phyloP scores from a whole-genome alignment of 2,329 filamentous ascomycete species.

The Alternaria atra region DNA sequence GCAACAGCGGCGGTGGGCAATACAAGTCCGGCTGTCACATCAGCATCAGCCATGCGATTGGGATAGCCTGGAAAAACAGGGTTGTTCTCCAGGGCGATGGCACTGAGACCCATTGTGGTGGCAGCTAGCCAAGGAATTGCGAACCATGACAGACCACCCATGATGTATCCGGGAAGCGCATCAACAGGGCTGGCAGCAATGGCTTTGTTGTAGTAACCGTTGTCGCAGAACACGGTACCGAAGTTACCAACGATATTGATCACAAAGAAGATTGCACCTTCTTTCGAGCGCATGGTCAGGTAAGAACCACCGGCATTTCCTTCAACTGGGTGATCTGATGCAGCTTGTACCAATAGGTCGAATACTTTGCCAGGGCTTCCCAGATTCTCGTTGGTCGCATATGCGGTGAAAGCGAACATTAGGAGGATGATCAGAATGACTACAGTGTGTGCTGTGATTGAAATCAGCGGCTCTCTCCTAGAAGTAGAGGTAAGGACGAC shows the following conservation, averaged over 20 bases:
- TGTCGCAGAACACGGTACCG: slow-evolving; percentile 84
- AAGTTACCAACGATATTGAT: slow-evolving; percentile 91
- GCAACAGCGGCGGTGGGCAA: slow-evolving; percentile 86
- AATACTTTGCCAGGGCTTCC: slow-evolving; percentile 82
- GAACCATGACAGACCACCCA: slow-evolving; percentile 89
- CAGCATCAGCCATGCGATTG: slow-evolving; percentile 73
- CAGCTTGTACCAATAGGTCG: slow-evolving; percentile 76
- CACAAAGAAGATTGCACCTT: slow-evolving; percentile 88
- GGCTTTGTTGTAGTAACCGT: slow-evolving; percentile 90
- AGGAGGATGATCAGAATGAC: slow-evolving; percentile 85
- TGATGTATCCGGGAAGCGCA: slow-evolving; percentile 86
- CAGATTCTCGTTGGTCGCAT: slow-evolving; percentile 74
- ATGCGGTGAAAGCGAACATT: slow-evolving; percentile 82
- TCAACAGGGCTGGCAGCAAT: slow-evolving; percentile 87
- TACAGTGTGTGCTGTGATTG: slow-evolving; percentile 73
- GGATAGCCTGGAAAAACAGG: slow-evolving; percentile 77
- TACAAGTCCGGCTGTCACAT: slow-evolving; percentile 84
- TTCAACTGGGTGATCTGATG: slow-evolving; percentile 74
- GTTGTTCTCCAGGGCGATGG: slow-evolving; percentile 79
- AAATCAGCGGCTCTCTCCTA: background rate
- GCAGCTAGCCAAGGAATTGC: slow-evolving; percentile 91
- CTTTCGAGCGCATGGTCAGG: slow-evolving; percentile 81
- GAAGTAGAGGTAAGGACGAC: background rate
- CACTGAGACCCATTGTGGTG: slow-evolving; percentile 86
- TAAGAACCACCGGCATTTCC: slow-evolving; percentile 86